Conservation (phyloP, 2,329 filamentous ascomycete species). For the Fusarium sp. region DNA sequence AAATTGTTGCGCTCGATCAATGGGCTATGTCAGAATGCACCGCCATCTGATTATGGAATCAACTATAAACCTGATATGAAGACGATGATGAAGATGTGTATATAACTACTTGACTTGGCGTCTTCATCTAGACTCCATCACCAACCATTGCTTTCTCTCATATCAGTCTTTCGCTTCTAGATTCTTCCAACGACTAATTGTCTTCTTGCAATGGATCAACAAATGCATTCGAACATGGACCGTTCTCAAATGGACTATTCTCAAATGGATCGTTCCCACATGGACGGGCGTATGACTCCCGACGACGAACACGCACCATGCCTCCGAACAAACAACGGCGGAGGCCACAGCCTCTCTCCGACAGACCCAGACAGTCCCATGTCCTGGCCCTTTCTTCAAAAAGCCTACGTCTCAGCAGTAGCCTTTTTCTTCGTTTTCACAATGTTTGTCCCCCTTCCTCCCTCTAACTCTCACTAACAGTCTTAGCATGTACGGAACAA, state of each 20-base stretch:
- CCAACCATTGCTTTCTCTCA: not conserved
- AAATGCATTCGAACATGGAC: too few species aligned
- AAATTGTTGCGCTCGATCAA: not conserved
- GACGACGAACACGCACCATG: not conserved
- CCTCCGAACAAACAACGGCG: not conserved
- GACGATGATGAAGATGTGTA: not conserved
- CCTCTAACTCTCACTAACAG: too few species aligned
- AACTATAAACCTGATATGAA: not conserved
- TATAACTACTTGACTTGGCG: not conserved
- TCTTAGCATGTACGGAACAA: not conserved
- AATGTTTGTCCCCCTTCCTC: not conserved
- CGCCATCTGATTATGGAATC: not conserved
- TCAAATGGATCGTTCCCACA: too few species aligned
- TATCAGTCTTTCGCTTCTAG: fast-evolving
- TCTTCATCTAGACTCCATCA: fast-evolving
- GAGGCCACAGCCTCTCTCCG: not conserved
- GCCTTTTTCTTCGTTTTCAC: not conserved
- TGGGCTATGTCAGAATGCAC: not conserved
- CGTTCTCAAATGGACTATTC: too few species aligned
- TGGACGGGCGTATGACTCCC: not conserved
- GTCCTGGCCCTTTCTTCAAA: not conserved
- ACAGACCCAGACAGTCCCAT: not conserved
- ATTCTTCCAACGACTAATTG: too few species aligned
- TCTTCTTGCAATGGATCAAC: too few species aligned
- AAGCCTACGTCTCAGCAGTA: not conserved